phyloP scores from a whole-genome alignment of 352 stramenopile genomes.

The Phytopythium helicoides region DNA sequence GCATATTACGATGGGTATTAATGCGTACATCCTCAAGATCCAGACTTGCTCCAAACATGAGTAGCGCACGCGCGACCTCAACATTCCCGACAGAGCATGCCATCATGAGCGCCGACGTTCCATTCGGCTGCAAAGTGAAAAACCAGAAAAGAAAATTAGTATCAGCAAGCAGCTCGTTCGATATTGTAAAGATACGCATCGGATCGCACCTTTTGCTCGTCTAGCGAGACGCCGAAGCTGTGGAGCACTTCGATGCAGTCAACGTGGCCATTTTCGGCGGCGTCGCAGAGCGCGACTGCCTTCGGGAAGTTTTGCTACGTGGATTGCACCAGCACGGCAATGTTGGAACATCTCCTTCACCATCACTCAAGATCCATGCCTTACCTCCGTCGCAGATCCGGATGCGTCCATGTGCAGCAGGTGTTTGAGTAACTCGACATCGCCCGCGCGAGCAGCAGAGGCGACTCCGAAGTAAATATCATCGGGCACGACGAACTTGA shows the following conservation, averaged over 20 bases:
- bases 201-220: constrained; percentile 75
- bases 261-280: constrained; percentile 76
- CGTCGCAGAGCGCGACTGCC: constrained; percentile 76
- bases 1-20: neutral
- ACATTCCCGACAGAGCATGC: constrained; percentile 85
- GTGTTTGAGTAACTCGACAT: constrained; percentile 72
- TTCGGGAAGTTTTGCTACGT: constrained; percentile 64
- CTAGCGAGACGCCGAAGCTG: constrained; percentile 71
- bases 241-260: constrained; percentile 84
- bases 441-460: constrained; percentile 64
- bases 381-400: constrained; percentile 56
- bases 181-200: neutral
- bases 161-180: neutral
- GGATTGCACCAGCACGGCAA: constrained; percentile 8
- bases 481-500: constrained; percentile 61
- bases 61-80: constrained; percentile 68
- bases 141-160: constrained; percentile 5
- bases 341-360: neutral
- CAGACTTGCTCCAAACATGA: constrained; percentile 84
- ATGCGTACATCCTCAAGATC: constrained; percentile 77
- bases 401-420: constrained; percentile 67
- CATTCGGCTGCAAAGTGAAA: constrained; percentile 49
- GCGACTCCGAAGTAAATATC: constrained; percentile 75
- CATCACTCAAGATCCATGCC: constrained; percentile 4
- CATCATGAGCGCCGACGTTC: constrained; percentile 80